These are phyloP conservation scores for Meredithiella fracta DNA, from an alignment of 2,329 filamentous ascomycete species.

Conservation along the genomic window DNA sequence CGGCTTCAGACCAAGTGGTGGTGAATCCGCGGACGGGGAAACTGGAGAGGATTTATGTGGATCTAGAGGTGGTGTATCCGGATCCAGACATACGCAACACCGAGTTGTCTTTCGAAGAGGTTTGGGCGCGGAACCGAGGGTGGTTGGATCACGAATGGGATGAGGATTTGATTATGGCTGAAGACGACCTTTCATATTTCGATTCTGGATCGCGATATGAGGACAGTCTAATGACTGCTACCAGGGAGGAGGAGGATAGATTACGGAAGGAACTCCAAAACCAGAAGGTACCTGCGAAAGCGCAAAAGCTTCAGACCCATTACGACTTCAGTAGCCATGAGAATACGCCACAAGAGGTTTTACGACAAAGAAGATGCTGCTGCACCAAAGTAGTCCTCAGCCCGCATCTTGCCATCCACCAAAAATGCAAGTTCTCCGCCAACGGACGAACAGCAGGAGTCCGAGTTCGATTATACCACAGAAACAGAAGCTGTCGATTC, in stretches of 20 bases:
- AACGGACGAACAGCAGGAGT: not conserved
- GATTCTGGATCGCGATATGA: conserved; percentile 8
- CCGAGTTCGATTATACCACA: conserved; percentile 7
- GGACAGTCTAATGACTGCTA: conserved; percentile 8
- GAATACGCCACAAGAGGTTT: not conserved
- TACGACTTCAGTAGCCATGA: not conserved
- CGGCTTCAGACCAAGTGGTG: conserved; percentile 59
- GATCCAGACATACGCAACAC: conserved; percentile 51
- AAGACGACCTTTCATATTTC: conserved; percentile 2
- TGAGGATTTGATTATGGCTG: conserved; percentile 6
- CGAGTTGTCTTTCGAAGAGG: conserved; percentile 82
- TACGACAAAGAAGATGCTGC: not conserved
- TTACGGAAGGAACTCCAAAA: not conserved
- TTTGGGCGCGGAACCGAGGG: conserved; percentile 63
- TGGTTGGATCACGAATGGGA: conserved; percentile 45
- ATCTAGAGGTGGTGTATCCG: conserved; percentile 73
- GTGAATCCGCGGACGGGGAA: conserved; percentile 70
- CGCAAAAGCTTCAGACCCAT: conserved; percentile 9
- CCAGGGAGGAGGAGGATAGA: not conserved
- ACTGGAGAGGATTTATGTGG: conserved; percentile 73
- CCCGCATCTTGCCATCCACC: not conserved
- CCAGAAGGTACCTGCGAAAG: not conserved
- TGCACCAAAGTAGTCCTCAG: conserved; percentile 4
- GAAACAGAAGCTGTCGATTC: conserved; percentile 13
- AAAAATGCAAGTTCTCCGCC: conserved; percentile 10